phyloP scores from a whole-genome alignment of 495 filamentous ascomycete genomes.

The Penicillium simplicissimum region DNA sequence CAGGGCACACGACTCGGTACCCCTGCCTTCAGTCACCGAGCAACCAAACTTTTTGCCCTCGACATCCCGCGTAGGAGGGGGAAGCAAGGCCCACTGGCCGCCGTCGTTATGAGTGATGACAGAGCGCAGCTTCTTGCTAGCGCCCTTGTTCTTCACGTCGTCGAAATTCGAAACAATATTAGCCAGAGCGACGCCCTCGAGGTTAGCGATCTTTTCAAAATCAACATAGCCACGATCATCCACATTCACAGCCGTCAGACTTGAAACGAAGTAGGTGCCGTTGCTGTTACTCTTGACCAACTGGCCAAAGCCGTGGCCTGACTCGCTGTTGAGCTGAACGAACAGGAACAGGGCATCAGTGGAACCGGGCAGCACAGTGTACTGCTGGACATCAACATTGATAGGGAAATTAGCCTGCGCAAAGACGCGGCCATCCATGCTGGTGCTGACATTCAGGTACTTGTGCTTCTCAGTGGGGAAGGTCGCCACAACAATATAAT shows the following conservation, averaged over 20 bases:
- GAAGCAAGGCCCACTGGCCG: slow-evolving; percentile 73
- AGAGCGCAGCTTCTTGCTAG: slow-evolving; percentile 77
- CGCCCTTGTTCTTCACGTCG: slow-evolving; percentile 57
- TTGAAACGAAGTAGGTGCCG: slow-evolving; percentile 89
- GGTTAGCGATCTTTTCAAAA: slow-evolving; percentile 90
- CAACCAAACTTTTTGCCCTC: slow-evolving; percentile 72
- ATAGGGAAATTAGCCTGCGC: slow-evolving; percentile 82
- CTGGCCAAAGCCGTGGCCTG: slow-evolving; percentile 70
- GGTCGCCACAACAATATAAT: slow-evolving; percentile 89
- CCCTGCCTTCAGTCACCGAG: slow-evolving; percentile 46
- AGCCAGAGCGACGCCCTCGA: slow-evolving; percentile 85
- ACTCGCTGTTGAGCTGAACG: slow-evolving; percentile 67
- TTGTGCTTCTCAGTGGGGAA: slow-evolving; percentile 61
- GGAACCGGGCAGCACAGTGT: slow-evolving; percentile 90
- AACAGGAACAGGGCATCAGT: slow-evolving; percentile 92
- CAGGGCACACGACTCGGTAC: slow-evolving; percentile 70
- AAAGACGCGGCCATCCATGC: slow-evolving; percentile 77
- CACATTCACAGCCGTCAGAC: slow-evolving; percentile 73
- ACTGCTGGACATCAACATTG: slow-evolving; percentile 75
- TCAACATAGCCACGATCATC: slow-evolving; percentile 78
- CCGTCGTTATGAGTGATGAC: slow-evolving; percentile 97
- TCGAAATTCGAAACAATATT: slow-evolving; percentile 80
- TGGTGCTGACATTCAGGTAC: slow-evolving; percentile 74
- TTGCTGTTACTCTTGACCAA: slow-evolving; percentile 98
- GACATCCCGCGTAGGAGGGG: slow-evolving; percentile 65